phyloP scores from a whole-genome alignment of 257 asterid genomes.

The Solanum sejunctum region DNA sequence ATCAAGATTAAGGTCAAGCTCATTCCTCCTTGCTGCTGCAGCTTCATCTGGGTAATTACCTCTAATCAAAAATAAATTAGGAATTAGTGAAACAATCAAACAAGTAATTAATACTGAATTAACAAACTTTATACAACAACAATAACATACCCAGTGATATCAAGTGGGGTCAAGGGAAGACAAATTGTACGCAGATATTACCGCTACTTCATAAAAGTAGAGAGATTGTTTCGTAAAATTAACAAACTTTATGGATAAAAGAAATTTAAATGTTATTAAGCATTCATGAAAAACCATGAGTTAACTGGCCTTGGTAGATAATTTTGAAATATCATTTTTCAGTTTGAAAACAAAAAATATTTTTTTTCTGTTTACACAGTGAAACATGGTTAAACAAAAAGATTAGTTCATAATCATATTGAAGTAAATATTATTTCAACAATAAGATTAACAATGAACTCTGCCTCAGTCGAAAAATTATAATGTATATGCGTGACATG shows the following conservation, averaged over 20 bases:
- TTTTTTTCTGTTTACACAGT: neutral
- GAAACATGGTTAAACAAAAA: neutral
- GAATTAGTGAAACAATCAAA: neutral
- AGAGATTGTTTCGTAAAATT: no score
- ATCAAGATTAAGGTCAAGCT: slow-evolving; percentile 72
- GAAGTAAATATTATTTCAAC: neutral
- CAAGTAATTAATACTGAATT: neutral
- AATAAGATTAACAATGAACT: neutral
- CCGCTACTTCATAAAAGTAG: no score
- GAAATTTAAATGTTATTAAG: neutral
- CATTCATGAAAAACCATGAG: neutral
- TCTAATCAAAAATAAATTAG: slow-evolving; percentile 2
- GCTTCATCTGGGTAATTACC: slow-evolving; percentile 36
- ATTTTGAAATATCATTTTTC: neutral
- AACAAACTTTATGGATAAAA: neutral
- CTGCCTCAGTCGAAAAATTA: neutral
- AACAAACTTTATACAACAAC: neutral
- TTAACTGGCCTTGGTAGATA: neutral
- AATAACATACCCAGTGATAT: no score
- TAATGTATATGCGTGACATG: neutral
- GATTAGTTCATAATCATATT: no score
- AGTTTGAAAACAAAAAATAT: no score
- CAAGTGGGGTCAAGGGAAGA: no score
- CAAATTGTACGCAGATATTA: no score
- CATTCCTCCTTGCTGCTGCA: slow-evolving; percentile 46